Base-by-base conservation (phyloP, 495 filamentous ascomycete species). In the Thermothielavioides terrestris region DNA sequence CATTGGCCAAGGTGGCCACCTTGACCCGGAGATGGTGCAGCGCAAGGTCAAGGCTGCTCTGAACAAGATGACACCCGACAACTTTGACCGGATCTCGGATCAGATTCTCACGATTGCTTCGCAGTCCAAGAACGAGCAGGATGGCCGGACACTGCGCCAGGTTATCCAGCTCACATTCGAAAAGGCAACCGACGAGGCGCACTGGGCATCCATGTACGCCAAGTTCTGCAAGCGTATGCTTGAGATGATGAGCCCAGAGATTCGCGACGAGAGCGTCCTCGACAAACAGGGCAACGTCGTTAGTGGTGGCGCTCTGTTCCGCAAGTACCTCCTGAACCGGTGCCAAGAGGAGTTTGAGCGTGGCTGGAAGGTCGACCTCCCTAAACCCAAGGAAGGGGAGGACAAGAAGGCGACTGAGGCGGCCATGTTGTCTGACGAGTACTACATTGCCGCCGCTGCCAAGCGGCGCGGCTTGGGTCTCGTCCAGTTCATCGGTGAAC, bases 11-110 rank as follows among this genome's bases (percentile, higher is more conserved):
- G 50, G 67, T 9, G 77, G 74, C 36, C 77, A 85, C 57, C 73
- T 99, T 73, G 74, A 91, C 50, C 94, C 92, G 15, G 88, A 90
- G 52, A 81, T 92, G 70, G 92, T 99, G 55, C 92, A 99, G 70
- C 83, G 92, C 54, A 99, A 97, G 80, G 94, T 97, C 62, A 99
- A 99, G 80, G 86, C 88, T 46, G 86, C 85, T 40, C 73, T 99
- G 57, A 97, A 99, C 79, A 97, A 97, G 84, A 97, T 99, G 94
- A 96, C 92, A 0, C 92, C 92, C 1, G 92, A 97, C 71, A 97
- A 96, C 59, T 99, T 99, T 64, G 89, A 96, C 57, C 88, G 84
- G 74, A 95, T 99, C 50, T 76, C 92, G 17, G 83, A 86, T 42
- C 89, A 97, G 67, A 95, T 99, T 46, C 77, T 97, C 22, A 79